Evolutionary conservation across 2,329 filamentous ascomycete species (phyloP).

Genomic region (Cladosporium austrohemisphaericum): DNA sequence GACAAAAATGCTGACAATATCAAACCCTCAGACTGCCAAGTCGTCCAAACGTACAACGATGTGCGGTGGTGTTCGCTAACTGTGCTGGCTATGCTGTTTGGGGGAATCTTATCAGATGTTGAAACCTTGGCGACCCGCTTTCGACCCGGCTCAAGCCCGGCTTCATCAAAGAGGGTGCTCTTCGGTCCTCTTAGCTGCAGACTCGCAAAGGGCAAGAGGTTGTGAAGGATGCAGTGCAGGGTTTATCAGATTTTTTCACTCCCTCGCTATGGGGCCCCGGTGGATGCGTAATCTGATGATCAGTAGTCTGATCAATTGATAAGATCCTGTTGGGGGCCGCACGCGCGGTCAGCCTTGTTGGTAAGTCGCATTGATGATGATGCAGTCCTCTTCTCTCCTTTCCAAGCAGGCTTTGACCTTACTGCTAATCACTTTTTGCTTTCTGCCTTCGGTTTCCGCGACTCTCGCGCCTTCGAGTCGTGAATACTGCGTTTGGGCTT

Average conservation of each 20-base stretch:
- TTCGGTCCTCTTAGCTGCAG: not conserved
- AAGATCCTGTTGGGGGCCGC: not conserved
- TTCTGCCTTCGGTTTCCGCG: not conserved
- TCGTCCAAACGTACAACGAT: too few species aligned
- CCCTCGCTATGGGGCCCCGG: too few species aligned
- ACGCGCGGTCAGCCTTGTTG: not conserved
- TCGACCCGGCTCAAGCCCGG: not conserved
- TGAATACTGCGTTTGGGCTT: constrained; percentile 2
- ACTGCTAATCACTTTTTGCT: not conserved
- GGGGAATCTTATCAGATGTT: constrained; percentile 8
- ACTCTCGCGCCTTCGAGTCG: not conserved
- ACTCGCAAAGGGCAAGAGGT: not conserved
- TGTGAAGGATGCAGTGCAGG: too few species aligned
- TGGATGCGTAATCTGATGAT: not conserved
- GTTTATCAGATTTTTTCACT: constrained; percentile 5
- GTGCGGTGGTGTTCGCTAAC: too few species aligned
- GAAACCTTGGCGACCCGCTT: not conserved
- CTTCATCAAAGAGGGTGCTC: not conserved
- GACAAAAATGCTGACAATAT: too few species aligned
- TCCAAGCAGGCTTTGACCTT: not conserved
- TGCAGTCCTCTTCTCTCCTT: not conserved
- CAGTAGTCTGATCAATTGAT: constrained; percentile 5
- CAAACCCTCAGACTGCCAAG: too few species aligned
- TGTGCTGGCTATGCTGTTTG: too few species aligned
- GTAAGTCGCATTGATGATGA: not conserved